Evolutionary conservation across 805 yeast species (phyloP).

Genomic region (Candida mattraensis): DNA sequence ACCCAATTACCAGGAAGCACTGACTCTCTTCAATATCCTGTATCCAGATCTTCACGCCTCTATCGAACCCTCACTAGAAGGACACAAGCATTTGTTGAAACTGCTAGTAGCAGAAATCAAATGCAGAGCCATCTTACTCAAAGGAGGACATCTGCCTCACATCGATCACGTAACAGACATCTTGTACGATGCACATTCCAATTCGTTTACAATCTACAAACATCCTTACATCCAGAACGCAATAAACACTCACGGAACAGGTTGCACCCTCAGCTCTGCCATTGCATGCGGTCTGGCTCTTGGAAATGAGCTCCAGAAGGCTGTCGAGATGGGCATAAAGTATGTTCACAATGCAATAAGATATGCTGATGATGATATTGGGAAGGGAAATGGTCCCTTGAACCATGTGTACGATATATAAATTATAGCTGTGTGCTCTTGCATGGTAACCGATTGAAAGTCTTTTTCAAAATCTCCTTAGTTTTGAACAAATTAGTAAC

Average conservation of each 20-base stretch:
- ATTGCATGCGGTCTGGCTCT: slow-evolving; percentile 72
- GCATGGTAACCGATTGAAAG: slow-evolving; percentile 43
- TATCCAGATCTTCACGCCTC: slow-evolving; percentile 22
- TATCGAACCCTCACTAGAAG: slow-evolving; percentile 24
- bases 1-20: slow-evolving; percentile 75
- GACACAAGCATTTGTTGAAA: slow-evolving; percentile 33
- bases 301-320: slow-evolving; percentile 42
- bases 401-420: slow-evolving; percentile 47
- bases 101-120: slow-evolving; percentile 34
- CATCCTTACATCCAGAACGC: slow-evolving; percentile 45
- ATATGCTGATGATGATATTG: slow-evolving; percentile 40
- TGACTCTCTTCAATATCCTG: slow-evolving; percentile 14
- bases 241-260: slow-evolving; percentile 77
- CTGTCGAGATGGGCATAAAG: slow-evolving; percentile 57
- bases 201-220: slow-evolving; percentile 42
- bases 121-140: slow-evolving; percentile 50
- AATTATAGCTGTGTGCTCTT: slow-evolving; percentile 8
- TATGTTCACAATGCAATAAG: slow-evolving; percentile 66
- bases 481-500: slow-evolving; percentile 76
- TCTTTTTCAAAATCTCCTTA: slow-evolving; percentile 58
- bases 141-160: slow-evolving; percentile 78
- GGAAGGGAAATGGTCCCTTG: slow-evolving; percentile 68
- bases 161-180: slow-evolving; percentile 46
- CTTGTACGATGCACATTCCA: slow-evolving; percentile 44
- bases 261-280: slow-evolving; percentile 80